Percentiles rank a stretch among this genome's conserved stretches.
Evolutionary conservation across 129 eudicot genomes (phyloP).

Genomic region (Flaveria bidentis): DNA sequence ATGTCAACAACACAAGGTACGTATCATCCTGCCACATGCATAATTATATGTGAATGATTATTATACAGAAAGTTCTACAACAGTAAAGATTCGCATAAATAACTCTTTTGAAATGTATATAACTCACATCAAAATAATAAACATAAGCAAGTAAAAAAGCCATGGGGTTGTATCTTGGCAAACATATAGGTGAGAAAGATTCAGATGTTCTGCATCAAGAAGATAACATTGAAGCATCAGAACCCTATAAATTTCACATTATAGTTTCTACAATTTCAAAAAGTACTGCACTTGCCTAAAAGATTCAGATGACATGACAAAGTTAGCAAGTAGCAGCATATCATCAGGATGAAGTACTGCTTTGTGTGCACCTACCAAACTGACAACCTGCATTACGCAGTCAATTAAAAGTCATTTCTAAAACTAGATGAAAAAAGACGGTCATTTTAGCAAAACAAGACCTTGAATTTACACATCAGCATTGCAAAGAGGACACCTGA

Average conservation of each 20-base stretch:
- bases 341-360: conserved; percentile 95
- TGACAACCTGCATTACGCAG: conserved; percentile 76
- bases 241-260: conserved; percentile 11
- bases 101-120: not conserved
- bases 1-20: conserved; percentile 78
- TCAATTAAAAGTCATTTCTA: conserved; percentile 24
- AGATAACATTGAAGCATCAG: conserved; percentile 20
- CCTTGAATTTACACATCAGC: conserved; percentile 96
- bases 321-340: conserved; percentile 84
- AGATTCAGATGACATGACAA: conserved; percentile 95
- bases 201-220: conserved; percentile 84
- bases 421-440: not conserved
- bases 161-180: conserved; percentile 96
- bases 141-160: conserved; percentile 91
- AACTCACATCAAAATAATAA: conserved; percentile 87
- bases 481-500: conserved; percentile 95
- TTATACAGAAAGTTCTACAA: not conserved
- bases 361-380: conserved; percentile 92
- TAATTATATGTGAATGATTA: conserved; percentile 11
- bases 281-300: conserved; percentile 59
- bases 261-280: not conserved
- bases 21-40: conserved; percentile 67
- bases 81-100: not conserved
- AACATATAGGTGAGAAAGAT: conserved; percentile 93
- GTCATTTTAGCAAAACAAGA: conserved; percentile 17